These are phyloP conservation scores for Roridomyces roridus DNA, from an alignment of 768 basidiomycete genomes.

Conservation along the genomic window DNA sequence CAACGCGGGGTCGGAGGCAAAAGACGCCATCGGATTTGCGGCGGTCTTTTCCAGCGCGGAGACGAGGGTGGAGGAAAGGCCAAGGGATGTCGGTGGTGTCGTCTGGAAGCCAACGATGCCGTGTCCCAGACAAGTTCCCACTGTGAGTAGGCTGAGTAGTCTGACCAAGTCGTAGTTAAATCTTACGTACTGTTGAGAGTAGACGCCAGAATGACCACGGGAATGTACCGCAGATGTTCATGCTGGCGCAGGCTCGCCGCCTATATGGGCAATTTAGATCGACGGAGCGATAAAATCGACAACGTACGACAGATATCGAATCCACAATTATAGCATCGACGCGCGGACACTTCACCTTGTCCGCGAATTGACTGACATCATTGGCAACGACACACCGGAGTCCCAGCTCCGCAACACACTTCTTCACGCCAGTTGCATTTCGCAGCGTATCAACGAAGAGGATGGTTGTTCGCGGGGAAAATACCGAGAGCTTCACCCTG, in stretches of 20 bases:
- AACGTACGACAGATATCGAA: slow-evolving; percentile 78
- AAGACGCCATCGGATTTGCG: slow-evolving; percentile 84
- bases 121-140: slow-evolving; percentile 97
- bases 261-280: slow-evolving; percentile 50
- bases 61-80: slow-evolving; percentile 89
- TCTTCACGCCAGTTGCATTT: slow-evolving; percentile 77
- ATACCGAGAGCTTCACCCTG: slow-evolving; percentile 82
- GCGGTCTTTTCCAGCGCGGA: slow-evolving; percentile 96
- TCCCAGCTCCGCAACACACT: slow-evolving; percentile 79
- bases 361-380: slow-evolving; percentile 79
- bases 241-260: slow-evolving; percentile 89
- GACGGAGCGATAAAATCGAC: slow-evolving; percentile 4
- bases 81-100: slow-evolving; percentile 86
- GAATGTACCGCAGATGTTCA: slow-evolving; percentile 96
- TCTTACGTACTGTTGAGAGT: slow-evolving; percentile 79
- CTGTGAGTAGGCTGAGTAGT: slow-evolving; percentile 40
- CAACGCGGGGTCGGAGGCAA: slow-evolving; percentile 85
- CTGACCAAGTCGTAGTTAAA: slow-evolving; percentile 7
- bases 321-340: slow-evolving; percentile 97
- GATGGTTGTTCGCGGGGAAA: slow-evolving; percentile 86
- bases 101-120: slow-evolving; percentile 95
- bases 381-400: slow-evolving; percentile 79
- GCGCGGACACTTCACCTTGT: slow-evolving; percentile 82
- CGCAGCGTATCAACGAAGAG: slow-evolving; percentile 88
- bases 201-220: slow-evolving; percentile 89